Evolutionary conservation across 139 green algal genomes (phyloP).

Genomic region (Closterium sp.): DNA sequence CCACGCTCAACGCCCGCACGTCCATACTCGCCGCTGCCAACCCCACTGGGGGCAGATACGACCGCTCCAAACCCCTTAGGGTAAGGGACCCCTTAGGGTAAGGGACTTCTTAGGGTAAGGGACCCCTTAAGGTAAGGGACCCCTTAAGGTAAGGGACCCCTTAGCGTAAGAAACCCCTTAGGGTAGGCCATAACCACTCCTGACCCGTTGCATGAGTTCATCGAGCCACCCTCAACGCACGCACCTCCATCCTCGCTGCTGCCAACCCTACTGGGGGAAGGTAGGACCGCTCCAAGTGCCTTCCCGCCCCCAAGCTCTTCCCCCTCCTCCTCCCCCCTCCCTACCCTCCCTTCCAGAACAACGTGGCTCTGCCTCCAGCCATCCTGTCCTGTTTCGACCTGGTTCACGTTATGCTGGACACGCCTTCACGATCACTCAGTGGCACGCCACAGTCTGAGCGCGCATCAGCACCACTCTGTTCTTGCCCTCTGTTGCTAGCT

Average conservation of each 20-base stretch:
- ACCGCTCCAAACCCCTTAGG: constrained; percentile 82
- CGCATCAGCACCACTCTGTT: neutral
- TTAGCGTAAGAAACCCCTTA: too few relatives aligned
- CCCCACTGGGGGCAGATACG: constrained; percentile 89
- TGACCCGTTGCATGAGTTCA: too few relatives aligned
- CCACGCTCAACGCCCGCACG: constrained; percentile 90
- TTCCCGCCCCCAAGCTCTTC: constrained; percentile 40
- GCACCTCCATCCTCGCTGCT: constrained; percentile 91
- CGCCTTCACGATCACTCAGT: constrained; percentile 23
- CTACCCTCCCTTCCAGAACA: constrained; percentile 64
- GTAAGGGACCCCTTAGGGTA: too few relatives aligned
- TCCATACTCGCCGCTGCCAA: constrained; percentile 95
- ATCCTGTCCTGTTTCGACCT: constrained; percentile 98
- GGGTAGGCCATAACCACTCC: too few relatives aligned
- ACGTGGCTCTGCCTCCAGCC: constrained; percentile 95
- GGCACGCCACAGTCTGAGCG: neutral
- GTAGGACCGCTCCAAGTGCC: constrained; percentile 86
- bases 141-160: too few relatives aligned
- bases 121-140: too few relatives aligned
- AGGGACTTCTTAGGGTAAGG: too few relatives aligned
- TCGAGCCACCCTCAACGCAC: constrained; percentile 82
- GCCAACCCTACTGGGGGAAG: constrained; percentile 92
- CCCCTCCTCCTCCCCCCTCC: neutral
- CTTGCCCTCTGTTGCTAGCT: neutral
- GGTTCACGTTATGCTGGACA: constrained; percentile 59